Base-by-base conservation (phyloP, 345 rosid species). In the Ceriops decandra region DNA sequence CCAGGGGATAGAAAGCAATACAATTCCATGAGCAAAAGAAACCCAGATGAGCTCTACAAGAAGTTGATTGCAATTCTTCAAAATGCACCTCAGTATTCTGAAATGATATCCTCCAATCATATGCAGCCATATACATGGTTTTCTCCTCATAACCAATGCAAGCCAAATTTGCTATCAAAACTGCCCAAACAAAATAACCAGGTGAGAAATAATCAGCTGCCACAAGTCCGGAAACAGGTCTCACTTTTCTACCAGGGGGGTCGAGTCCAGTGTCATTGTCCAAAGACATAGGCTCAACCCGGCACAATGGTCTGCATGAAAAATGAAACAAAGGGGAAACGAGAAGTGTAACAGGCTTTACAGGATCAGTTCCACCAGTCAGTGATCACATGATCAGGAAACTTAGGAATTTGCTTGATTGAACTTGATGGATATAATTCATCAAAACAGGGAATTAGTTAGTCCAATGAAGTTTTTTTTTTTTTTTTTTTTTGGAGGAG, bases 161-260 rank as follows among this genome's bases (percentile, higher is more conserved):
- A 49, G 92, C 92, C 83, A 87, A 76, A 75, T 85, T 87, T 66
- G 92, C 92, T 49, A 87, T 87, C 60, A 87, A 75, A 63, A 87
- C 92, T 8, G 89, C 92, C 92, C 92, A 87, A 53, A 87, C 89
- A 69, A 87, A 87, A 80, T 87, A 87, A 46, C 92, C 88, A 0
- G 88, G 78, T 33, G 92, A 89, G 76, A 87, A 85, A 72, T 87
- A 87, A 76, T 87, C 92, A 47, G 92, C 92, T 22, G 89, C 92
- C 52, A 87, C 89, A 59, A 87, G 84, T 79, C 89, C 92, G 33
- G 89, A 81, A 6, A 87, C 89, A 35, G 92, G 87, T 68, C 92
- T 77, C 69, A 87, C 80, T 77, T 88, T 84, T 61, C 85, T 74
- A 42, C 92, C 88, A 30, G 82, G 72, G 70, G 82, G 86, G 74